These are phyloP conservation scores for Lipomyces yamanashiensis DNA, from an alignment of 805 yeast genomes.

Conservation along the genomic window DNA sequence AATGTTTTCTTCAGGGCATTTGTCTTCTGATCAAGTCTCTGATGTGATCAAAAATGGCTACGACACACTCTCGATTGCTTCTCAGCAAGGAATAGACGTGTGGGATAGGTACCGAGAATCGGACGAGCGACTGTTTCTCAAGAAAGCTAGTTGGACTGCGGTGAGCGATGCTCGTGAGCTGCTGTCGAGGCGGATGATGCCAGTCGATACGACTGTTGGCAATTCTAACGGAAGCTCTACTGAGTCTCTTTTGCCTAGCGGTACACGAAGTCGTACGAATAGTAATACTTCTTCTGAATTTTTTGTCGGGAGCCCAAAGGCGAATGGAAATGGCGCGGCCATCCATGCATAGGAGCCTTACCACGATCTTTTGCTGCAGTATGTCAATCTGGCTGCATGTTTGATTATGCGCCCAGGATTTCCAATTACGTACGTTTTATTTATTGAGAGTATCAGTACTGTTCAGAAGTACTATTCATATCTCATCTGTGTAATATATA, in stretches of 20 bases:
- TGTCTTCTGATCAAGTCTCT: slow-evolving; percentile 41
- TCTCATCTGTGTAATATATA: too few relatives aligned
- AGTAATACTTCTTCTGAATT: background rate
- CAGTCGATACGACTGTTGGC: slow-evolving; percentile 1
- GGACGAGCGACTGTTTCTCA: slow-evolving; percentile 34
- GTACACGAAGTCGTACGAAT: slow-evolving; percentile 9
- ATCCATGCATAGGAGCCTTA: background rate
- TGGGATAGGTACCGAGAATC: slow-evolving; percentile 37
- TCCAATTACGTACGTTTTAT: too few relatives aligned
- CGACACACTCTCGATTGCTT: slow-evolving; percentile 40
- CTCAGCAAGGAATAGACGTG: slow-evolving; percentile 32
- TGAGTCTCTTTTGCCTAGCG: slow-evolving; percentile 3
- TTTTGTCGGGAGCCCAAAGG: background rate
- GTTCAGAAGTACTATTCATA: too few relatives aligned
- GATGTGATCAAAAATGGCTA: slow-evolving; percentile 41
- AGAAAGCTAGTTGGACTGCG: slow-evolving; percentile 25
- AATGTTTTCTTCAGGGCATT: slow-evolving; percentile 17
- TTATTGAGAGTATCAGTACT: too few relatives aligned
- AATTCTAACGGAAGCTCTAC: background rate
- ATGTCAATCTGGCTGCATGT: too few relatives aligned
- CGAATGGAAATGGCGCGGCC: slow-evolving; percentile 5
- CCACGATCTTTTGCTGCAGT: background rate
- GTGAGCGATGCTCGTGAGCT: slow-evolving; percentile 27
- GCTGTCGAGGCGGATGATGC: slow-evolving; percentile 15
- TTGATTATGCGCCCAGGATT: too few relatives aligned